These are phyloP conservation scores for Stromatinia cepivora DNA, from an alignment of 2,329 filamentous ascomycete species.

Conservation along the genomic window DNA sequence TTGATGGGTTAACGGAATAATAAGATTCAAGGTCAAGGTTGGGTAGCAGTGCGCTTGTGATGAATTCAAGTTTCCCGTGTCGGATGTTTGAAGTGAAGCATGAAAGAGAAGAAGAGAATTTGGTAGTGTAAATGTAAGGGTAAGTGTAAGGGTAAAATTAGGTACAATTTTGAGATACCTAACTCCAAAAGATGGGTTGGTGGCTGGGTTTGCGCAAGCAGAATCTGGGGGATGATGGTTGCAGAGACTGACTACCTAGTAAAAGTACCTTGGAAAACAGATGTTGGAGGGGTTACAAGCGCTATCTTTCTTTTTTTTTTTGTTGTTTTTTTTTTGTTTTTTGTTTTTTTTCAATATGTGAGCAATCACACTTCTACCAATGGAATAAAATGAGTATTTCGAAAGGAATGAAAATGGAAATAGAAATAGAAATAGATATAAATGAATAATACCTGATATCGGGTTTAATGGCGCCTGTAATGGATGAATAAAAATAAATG, in stretches of 20 bases:
- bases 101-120: not conserved
- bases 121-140: not conserved
- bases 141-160: not conserved
- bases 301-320: not conserved
- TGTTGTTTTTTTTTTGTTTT: not conserved
- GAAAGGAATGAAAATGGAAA: too few species aligned
- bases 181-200: not conserved
- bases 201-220: constrained; percentile 6
- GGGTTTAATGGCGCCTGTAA: too few species aligned
- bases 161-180: not conserved
- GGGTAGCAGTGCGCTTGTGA: constrained; percentile 1
- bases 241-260: not conserved
- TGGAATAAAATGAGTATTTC: too few species aligned
- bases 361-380: too few species aligned
- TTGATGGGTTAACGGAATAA: too few species aligned
- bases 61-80: constrained; percentile 7
- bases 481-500: not conserved
- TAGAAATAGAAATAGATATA: too few species aligned
- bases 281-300: constrained; percentile 11
- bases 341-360: too few species aligned
- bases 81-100: not conserved
- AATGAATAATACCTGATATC: too few species aligned
- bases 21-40: not conserved
- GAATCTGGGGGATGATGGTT: constrained; percentile 13
- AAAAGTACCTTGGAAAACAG: not conserved